phyloP scores from a whole-genome alignment of 352 stramenopile species.

The Phytopythium boreale region DNA sequence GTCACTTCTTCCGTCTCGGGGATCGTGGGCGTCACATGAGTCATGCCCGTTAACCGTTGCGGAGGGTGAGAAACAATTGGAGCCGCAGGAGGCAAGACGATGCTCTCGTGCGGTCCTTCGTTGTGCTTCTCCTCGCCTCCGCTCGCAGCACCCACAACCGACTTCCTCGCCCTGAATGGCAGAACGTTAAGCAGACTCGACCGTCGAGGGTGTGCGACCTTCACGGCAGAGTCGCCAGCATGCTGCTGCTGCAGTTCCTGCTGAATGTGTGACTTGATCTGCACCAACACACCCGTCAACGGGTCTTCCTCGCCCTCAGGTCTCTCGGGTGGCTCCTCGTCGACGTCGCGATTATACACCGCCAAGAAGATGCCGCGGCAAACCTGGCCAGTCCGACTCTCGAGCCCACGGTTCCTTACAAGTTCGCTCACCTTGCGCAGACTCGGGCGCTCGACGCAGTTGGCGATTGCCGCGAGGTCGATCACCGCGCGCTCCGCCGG shows the following conservation, averaged over 20 bases:
- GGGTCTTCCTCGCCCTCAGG: conserved; percentile 22
- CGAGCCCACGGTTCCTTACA: conserved; percentile 26
- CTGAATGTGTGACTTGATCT: conserved; percentile 49
- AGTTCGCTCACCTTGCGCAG: conserved; percentile 29
- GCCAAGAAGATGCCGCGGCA: conserved; percentile 60
- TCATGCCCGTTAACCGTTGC: not conserved
- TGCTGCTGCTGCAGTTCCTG: conserved; percentile 15
- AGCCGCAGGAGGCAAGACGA: not conserved
- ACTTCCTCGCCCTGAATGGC: conserved; percentile 9
- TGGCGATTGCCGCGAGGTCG: conserved; percentile 52
- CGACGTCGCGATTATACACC: conserved; percentile 52
- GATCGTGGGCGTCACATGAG: not conserved
- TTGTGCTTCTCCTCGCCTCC: not conserved
- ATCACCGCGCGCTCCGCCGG: conserved; percentile 42
- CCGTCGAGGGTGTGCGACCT: conserved; percentile 3
- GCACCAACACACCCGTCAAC: conserved; percentile 34
- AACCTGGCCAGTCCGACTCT: conserved; percentile 29
- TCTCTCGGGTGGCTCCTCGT: conserved; percentile 29
- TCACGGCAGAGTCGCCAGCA: not conserved
- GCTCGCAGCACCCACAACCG: not conserved
- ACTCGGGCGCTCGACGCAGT: conserved; percentile 29
- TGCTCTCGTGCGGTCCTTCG: not conserved
- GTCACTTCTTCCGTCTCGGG: not conserved
- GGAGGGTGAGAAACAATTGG: not conserved
- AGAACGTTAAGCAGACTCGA: conserved; percentile 13